Evolutionary conservation across 75 land plant species (phyloP).

Genomic region (Azolla pinnata): DNA sequence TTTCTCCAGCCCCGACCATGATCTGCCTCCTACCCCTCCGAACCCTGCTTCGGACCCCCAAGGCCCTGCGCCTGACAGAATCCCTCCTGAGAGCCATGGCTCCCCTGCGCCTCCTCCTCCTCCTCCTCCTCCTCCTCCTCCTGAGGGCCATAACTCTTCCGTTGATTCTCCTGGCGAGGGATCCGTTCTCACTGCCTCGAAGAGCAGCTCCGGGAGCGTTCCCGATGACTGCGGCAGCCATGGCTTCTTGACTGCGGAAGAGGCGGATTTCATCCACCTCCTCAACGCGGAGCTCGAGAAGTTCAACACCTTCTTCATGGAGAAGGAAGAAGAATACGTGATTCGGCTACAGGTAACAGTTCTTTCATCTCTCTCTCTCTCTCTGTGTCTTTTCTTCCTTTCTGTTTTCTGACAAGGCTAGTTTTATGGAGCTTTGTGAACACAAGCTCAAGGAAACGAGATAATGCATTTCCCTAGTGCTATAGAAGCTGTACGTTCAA

Average conservation of each 20-base stretch:
- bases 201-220: constrained; percentile 4
- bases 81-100: not conserved
- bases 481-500: too few relatives aligned
- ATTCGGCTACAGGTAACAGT: constrained; percentile 55
- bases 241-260: constrained; percentile 16
- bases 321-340: constrained; percentile 76
- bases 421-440: not conserved
- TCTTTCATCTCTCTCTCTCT: not conserved
- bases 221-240: not conserved
- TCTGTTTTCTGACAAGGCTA: not conserved
- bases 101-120: not conserved
- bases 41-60: not conserved
- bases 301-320: constrained; percentile 70
- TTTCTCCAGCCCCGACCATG: constrained; percentile 10
- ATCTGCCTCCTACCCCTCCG: not conserved
- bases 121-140: not conserved
- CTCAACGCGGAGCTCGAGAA: constrained; percentile 68
- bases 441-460: too few relatives aligned
- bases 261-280: constrained; percentile 44
- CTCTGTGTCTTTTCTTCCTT: too few relatives aligned
- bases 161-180: constrained; percentile 2
- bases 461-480: too few relatives aligned
- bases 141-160: constrained; percentile 4
- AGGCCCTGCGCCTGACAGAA: not conserved
- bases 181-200: not conserved